Conservation (phyloP, 805 yeast genomes). For the Kluyveromyces dobzhanskii region DNA sequence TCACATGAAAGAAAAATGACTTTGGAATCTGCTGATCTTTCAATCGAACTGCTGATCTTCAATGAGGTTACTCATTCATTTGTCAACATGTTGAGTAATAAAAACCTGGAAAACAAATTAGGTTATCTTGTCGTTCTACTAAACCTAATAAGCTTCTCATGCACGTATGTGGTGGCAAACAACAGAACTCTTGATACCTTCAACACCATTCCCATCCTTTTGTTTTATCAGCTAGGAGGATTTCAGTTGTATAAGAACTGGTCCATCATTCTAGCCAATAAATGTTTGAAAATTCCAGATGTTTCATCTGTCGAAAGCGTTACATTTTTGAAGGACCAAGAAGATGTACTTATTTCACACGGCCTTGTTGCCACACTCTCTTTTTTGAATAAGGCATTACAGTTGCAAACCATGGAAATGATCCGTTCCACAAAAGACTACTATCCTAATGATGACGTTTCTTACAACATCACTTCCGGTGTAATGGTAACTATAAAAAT, state of each 20-base stretch:
- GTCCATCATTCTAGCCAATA: constrained; percentile 16
- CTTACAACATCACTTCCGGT: constrained; percentile 18
- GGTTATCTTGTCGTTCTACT: constrained; percentile 31
- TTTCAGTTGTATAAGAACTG: constrained; percentile 24
- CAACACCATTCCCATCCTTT: constrained; percentile 34
- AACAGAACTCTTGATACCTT: constrained; percentile 23
- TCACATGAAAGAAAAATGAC: constrained; percentile 35
- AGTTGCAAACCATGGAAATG: constrained; percentile 29
- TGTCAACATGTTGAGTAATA: constrained; percentile 17
- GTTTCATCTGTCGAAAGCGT: constrained; percentile 29
- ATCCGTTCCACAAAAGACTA: constrained; percentile 17
- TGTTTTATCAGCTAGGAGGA: constrained; percentile 47
- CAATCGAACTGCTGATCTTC: constrained; percentile 36
- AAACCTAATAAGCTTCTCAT: constrained; percentile 31
- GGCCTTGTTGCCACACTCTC: constrained; percentile 37
- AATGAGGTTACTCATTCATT: constrained; percentile 16
- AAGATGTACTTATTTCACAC: constrained; percentile 31
- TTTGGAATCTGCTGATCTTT: constrained; percentile 27
- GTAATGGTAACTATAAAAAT: constrained; percentile 18
- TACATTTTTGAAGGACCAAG: constrained; percentile 30
- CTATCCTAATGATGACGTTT: constrained; percentile 16
- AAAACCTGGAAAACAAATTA: constrained; percentile 15
- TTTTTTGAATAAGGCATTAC: constrained; percentile 39
- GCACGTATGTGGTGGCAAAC: constrained; percentile 26
- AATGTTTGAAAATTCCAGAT: constrained; percentile 17